Conservation (phyloP, 208 protist species). For the Porcisia hertigi region DNA sequence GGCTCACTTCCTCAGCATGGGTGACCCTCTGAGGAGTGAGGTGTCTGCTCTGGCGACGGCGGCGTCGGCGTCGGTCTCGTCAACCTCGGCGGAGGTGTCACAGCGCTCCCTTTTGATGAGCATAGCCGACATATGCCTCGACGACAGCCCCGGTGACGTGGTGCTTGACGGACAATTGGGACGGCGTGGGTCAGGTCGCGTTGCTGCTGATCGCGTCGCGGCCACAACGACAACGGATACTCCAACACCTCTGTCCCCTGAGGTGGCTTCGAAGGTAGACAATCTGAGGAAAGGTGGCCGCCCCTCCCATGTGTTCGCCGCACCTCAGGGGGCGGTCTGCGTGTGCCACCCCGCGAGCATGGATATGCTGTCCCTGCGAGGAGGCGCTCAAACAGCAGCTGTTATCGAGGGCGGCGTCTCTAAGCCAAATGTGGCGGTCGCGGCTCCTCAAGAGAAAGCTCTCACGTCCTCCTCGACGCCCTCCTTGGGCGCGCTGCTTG, state of each 20-base stretch:
- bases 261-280: background rate
- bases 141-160: background rate
- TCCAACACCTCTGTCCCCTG: background rate
- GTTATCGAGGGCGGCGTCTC: too few relatives aligned
- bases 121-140: constrained; percentile 3
- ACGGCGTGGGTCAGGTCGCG: background rate
- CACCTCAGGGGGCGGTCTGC: background rate
- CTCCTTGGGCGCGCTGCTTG: background rate
- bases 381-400: background rate
- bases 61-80: constrained; percentile 20
- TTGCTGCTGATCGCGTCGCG: background rate
- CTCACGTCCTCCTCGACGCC: background rate
- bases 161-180: background rate
- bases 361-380: background rate
- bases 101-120: constrained; percentile 20
- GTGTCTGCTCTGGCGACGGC: background rate
- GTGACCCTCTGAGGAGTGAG: background rate
- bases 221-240: background rate
- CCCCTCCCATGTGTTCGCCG: background rate
- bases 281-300: background rate
- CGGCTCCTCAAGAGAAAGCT: background rate
- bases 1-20: background rate
- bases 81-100: constrained; percentile 27
- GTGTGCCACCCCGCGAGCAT: background rate
- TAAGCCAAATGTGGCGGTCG: background rate